Conservation (phyloP, 805 yeast genomes). For the Wickerhamomyces kurtzmanii region DNA sequence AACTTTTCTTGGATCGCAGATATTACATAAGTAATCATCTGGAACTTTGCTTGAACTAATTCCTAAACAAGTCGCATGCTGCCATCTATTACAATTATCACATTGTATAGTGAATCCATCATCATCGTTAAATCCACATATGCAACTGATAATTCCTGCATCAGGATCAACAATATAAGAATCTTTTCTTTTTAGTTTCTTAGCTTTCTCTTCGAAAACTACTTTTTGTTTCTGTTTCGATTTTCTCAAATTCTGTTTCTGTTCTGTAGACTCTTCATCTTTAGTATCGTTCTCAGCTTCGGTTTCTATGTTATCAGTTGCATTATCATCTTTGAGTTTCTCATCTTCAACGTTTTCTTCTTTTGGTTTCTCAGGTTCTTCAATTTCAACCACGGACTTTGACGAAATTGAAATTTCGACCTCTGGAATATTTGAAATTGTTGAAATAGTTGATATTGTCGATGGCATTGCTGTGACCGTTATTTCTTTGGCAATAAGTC, state of each 20-base stretch:
- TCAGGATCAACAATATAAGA: constrained; percentile 67
- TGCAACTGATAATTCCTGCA: constrained; percentile 80
- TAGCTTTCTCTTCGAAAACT: constrained; percentile 6
- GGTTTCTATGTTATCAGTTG: constrained; percentile 2
- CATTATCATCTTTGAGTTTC: constrained; percentile 1
- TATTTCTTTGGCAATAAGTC: constrained; percentile 3
- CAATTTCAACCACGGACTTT: too few species aligned
- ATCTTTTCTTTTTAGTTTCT: constrained; percentile 7
- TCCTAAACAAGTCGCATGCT: constrained; percentile 87
- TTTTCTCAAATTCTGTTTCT: constrained; percentile 4
- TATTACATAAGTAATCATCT: constrained; percentile 71
- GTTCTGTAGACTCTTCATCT: constrained; percentile 2
- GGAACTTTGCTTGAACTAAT: constrained; percentile 70
- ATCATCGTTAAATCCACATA: constrained; percentile 80
- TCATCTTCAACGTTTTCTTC: constrained; percentile 1
- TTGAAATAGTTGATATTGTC: constrained; percentile 1
- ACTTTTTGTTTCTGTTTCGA: constrained; percentile 3
- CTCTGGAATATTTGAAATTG: too few species aligned
- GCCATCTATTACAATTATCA: constrained; percentile 89
- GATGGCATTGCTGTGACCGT: not conserved
- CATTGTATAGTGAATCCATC: constrained; percentile 95
- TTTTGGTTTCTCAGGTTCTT: constrained; percentile 1
- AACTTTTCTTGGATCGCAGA: constrained; percentile 50
- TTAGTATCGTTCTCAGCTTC: too few species aligned
- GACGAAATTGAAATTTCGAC: too few species aligned